A percentile compares a stretch with the other conserved stretches of the same genome.
Conservation (phyloP, 2,329 filamentous ascomycete genomes). For the Volutella citrinella region DNA sequence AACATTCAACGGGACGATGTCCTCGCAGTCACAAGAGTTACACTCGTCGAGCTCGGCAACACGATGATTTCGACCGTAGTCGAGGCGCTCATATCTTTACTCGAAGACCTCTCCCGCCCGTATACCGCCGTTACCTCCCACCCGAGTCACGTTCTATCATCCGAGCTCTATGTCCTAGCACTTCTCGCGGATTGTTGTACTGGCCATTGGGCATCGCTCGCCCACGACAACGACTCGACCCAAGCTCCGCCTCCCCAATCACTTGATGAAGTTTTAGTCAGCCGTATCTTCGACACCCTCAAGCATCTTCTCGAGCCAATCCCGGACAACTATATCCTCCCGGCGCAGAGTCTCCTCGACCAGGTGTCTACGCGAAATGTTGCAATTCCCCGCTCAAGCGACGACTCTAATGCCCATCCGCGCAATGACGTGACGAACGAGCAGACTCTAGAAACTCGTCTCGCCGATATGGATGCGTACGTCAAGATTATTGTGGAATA, state of each 20-base stretch:
- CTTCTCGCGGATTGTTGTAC: constrained; percentile 64
- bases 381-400: constrained; percentile 30
- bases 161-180: constrained; percentile 62
- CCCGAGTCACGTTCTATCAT: constrained; percentile 58
- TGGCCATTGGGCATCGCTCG: constrained; percentile 53
- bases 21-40: constrained; percentile 57
- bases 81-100: constrained; percentile 53
- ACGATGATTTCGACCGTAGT: constrained; percentile 52
- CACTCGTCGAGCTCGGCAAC: constrained; percentile 58
- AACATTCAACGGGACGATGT: constrained; percentile 60
- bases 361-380: constrained; percentile 40
- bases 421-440: constrained; percentile 17
- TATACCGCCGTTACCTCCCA: constrained; percentile 51
- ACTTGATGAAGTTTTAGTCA: constrained; percentile 50
- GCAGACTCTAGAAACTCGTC: constrained; percentile 31
- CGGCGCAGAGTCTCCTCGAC: constrained; percentile 56
- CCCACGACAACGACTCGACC: constrained; percentile 22
- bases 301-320: constrained; percentile 58
- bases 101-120: constrained; percentile 57
- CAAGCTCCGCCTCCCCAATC: constrained; percentile 29
- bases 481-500: constrained; percentile 60
- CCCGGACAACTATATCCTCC: constrained; percentile 54
- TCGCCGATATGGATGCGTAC: constrained; percentile 50
- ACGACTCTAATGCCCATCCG: constrained; percentile 14
- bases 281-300: constrained; percentile 52